Base-by-base conservation (phyloP, 148 eudicot genomes). In the Silene conica region DNA sequence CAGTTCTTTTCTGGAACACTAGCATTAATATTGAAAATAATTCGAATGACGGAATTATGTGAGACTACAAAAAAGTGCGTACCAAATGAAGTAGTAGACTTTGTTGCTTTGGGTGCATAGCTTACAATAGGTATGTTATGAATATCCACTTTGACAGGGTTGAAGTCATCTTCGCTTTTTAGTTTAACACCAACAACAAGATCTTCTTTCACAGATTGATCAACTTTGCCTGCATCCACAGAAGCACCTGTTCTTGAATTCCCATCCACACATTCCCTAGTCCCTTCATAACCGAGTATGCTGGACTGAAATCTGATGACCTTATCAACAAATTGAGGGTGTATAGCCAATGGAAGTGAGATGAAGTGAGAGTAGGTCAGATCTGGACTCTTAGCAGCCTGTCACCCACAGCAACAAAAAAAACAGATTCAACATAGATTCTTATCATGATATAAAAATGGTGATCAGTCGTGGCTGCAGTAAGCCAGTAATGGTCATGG, bases 281-380 rank as follows among this genome's bases (percentile, higher is more conserved):
- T 73, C 77, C 71, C 83, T 75, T 77, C 34, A 63, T 76, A 68
- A 70, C 87, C 89, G 74, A 94, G 86, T 69, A 92, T 72, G 31
- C 79, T 78, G 75, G 86, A 82, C 78, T 88, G 97, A 87, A 94
- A 94, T 62, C 80, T 82, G 80, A 77, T 56, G 67, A 91, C 93
- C 84, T 94, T 92, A 58, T 88, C 87, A 15, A 92, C 92, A 75
- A 94, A 80, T 77, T 87, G 90, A 60, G 88, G 85, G 83, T 89
- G 87, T 76, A 94, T 80, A 69, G 96, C 92, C 81, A 94, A 87
- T 60, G 98, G 98, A 77, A 94, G 90, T 18, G 98, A 94, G 56
- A 94, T 71, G 71, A 94, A 94, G 80, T 94, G 98, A 76, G 98
- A 86, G 85, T 89, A 94, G 63, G 85, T 86, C 4, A 91, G 80